phyloP scores from a whole-genome alignment of 345 rosid genomes.

The Euphorbia pulcherrima region DNA sequence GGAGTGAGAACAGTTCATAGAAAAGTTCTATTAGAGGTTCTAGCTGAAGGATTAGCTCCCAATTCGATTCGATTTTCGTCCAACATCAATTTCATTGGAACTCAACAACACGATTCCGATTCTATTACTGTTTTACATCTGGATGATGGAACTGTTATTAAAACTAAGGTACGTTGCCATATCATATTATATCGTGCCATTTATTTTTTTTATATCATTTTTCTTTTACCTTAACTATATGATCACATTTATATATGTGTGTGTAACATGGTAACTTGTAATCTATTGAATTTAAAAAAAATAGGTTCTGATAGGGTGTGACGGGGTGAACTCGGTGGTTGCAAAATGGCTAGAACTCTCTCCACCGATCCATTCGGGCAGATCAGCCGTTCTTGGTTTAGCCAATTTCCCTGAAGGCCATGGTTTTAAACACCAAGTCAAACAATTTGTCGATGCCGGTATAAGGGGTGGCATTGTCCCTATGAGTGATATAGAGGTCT shows the following conservation, averaged over 20 bases:
- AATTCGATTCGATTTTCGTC: neutral
- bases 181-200: no score
- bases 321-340: slow-evolving; percentile 35
- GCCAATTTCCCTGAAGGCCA: slow-evolving; percentile 21
- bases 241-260: no score
- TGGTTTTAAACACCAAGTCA: neutral
- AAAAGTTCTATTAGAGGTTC: slow-evolving; percentile 20
- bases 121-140: neutral
- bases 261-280: no score
- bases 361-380: slow-evolving; percentile 22
- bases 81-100: neutral
- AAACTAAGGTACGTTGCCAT: slow-evolving; percentile 22
- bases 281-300: no score
- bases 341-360: slow-evolving; percentile 37
- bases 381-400: slow-evolving; percentile 32
- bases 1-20: slow-evolving; percentile 17
- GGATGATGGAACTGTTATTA: slow-evolving; percentile 21
- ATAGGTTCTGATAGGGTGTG: slow-evolving; percentile 38
- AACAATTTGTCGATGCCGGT: slow-evolving; percentile 22
- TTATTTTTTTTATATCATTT: no score
- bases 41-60: slow-evolving; percentile 10
- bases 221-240: no score
- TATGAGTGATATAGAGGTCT: slow-evolving; percentile 27
- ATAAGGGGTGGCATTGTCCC: slow-evolving; percentile 30
- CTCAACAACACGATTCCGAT: neutral